Base-by-base conservation (phyloP, 306 rosid genomes). In the Myrica gale region DNA sequence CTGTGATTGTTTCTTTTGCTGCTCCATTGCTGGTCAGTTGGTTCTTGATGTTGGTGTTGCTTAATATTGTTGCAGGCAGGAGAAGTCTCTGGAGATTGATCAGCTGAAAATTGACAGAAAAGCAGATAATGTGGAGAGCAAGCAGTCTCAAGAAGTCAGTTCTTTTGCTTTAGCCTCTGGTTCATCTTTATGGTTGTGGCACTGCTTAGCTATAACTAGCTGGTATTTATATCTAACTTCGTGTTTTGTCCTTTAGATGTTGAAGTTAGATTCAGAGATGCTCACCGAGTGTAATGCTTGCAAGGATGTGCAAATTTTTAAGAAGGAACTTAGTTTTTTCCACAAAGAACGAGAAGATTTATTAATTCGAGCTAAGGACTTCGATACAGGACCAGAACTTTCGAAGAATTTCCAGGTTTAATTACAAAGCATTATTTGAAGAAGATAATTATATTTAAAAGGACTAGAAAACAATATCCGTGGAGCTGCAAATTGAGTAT, bases 121-220 rank as follows among this genome's bases (percentile, higher is more conserved):
- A 85, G 75, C 47, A 32, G 76, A 70, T 53, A 45, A 74, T 70
- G 69, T 53, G 48, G 78, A 66, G 72, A 76, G 69, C 57, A 77
- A 74, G 60, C 84, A 78, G 19, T 75, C 81, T 53, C 84, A 5
- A 57, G 89, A 88, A 79, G 96, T 90, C 77, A 84, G 85, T 78
- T 68, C 43, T 69, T 42, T 68, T 65, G 51, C 73, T 51, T 78
- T 67, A 23, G 20, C 78, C 60, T 69, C 23, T 69, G 65, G 58
- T 23, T 65, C 41, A 26, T 41, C 45, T 76, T 74, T 63, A 21
- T 69, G 68, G 73, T 72, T 75, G 26, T 23, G 26, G 19, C 74
- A 65, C 37, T 10, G 19, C 69, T 73, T 66, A 47, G 45, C 54
- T 72, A 57, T 74, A 71, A n/a, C 47, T 55, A 72, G 66, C 39